Conservation (phyloP, 441 rosid genomes). For the Rhodomyrtus psidioides region DNA sequence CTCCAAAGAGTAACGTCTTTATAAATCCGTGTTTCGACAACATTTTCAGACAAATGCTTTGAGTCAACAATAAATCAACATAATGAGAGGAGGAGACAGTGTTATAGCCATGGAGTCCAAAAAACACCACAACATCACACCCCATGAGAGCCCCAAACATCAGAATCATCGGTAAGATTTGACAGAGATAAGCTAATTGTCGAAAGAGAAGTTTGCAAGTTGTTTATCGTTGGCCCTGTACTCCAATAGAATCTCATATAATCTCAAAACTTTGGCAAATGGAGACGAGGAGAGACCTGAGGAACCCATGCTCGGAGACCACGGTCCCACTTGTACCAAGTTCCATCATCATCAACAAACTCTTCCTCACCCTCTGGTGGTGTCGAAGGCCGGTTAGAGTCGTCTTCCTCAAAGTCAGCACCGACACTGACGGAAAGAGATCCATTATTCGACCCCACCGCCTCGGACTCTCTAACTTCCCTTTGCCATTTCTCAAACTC, state of each 20-base stretch:
- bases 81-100: neutral
- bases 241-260: neutral
- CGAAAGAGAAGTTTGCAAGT: neutral
- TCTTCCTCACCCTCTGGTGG: conserved; percentile 91
- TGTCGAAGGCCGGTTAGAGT: conserved; percentile 29
- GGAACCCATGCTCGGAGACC: conserved; percentile 81
- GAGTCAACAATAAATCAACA: neutral
- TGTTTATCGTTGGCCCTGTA: neutral
- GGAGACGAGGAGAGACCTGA: conserved; percentile 44
- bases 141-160: neutral
- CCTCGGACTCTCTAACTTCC: conserved; percentile 66
- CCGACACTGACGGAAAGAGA: conserved; percentile 23
- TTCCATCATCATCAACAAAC: conserved; percentile 94
- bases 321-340: conserved; percentile 77
- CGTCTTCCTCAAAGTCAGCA: conserved; percentile 21
- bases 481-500: conserved; percentile 89
- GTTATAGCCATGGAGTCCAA: neutral
- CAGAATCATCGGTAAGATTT: neutral
- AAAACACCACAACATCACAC: neutral
- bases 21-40: neutral
- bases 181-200: neutral
- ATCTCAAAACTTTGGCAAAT: neutral
- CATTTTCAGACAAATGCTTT: neutral
- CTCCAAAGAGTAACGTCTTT: neutral
- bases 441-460: conserved; percentile 37